phyloP scores from a whole-genome alignment of 805 yeast genomes.

The Suhomyces pyralidae region DNA sequence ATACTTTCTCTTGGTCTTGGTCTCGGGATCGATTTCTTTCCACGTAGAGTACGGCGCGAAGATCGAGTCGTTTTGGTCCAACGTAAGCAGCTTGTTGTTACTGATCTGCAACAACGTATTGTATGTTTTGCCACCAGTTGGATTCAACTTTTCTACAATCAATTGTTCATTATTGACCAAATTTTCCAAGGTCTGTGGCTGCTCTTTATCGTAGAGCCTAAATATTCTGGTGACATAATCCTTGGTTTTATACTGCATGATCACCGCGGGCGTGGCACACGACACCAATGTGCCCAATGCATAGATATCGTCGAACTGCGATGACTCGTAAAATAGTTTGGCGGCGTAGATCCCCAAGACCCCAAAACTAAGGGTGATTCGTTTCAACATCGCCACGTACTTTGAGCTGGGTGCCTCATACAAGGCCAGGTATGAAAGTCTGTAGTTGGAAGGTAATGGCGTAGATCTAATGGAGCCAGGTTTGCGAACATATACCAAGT shows the following conservation, averaged over 20 bases:
- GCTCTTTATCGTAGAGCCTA: slow-evolving; percentile 60
- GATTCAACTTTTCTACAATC: slow-evolving; percentile 62
- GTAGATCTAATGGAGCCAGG: slow-evolving; percentile 41
- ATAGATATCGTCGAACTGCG: slow-evolving; percentile 50
- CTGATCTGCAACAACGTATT: slow-evolving; percentile 56
- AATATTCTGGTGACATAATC: slow-evolving; percentile 72
- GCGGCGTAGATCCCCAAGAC: slow-evolving; percentile 60
- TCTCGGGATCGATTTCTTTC: slow-evolving; percentile 36
- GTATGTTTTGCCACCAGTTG: slow-evolving; percentile 64
- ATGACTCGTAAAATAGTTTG: slow-evolving; percentile 54
- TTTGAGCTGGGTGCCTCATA: slow-evolving; percentile 63
- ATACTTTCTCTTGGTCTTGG: slow-evolving; percentile 37
- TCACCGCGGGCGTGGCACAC: slow-evolving; percentile 55
- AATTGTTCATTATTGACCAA: slow-evolving; percentile 61
- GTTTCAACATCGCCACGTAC: slow-evolving; percentile 59
- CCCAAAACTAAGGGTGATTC: slow-evolving; percentile 61
- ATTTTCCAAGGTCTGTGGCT: slow-evolving; percentile 63
- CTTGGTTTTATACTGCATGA: slow-evolving; percentile 49
- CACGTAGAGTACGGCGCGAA: slow-evolving; percentile 33
- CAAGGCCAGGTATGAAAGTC: slow-evolving; percentile 59
- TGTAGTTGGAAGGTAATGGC: slow-evolving; percentile 48
- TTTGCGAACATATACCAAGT: slow-evolving; percentile 40
- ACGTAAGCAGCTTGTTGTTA: slow-evolving; percentile 31
- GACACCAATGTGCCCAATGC: slow-evolving; percentile 44
- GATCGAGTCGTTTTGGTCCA: slow-evolving; percentile 20